phyloP scores from a whole-genome alignment of 306 rosid genomes.

The Pyrus communis region DNA sequence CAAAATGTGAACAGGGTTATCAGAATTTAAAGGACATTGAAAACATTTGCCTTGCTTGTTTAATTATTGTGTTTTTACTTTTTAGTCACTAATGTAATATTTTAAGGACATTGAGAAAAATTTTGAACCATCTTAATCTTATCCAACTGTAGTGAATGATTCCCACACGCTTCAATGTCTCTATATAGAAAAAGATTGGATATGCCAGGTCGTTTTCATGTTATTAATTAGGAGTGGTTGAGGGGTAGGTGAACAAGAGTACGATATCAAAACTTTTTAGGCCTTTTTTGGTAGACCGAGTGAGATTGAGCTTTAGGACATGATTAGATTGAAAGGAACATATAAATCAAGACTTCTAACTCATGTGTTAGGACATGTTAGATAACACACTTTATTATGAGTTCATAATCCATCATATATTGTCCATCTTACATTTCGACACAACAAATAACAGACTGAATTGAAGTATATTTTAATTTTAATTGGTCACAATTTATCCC shows the following conservation, averaged over 20 bases:
- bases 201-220: not conserved
- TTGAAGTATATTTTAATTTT: no score
- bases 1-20: no score
- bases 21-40: not conserved
- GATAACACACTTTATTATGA: no score
- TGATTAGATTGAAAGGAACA: no score
- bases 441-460: no score
- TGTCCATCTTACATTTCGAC: no score
- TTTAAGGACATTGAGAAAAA: not conserved
- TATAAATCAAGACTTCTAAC: no score
- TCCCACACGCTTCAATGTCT: constrained; percentile 3
- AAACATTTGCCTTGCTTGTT: not conserved
- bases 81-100: not conserved
- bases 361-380: no score
- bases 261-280: not conserved
- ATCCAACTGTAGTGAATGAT: not conserved
- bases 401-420: no score
- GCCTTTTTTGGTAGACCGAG: rapidly evolving
- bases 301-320: no score
- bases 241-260: constrained; percentile 15
- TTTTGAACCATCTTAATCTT: constrained; percentile 5
- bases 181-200: not conserved
- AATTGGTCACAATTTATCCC: no score
- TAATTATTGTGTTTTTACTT: not conserved
- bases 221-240: constrained; percentile 3